Evolutionary conservation across 768 basidiomycete genomes (phyloP), one percentile per base, ranked within the genome.

Genomic region (Lyophyllum shimeji): DNA sequence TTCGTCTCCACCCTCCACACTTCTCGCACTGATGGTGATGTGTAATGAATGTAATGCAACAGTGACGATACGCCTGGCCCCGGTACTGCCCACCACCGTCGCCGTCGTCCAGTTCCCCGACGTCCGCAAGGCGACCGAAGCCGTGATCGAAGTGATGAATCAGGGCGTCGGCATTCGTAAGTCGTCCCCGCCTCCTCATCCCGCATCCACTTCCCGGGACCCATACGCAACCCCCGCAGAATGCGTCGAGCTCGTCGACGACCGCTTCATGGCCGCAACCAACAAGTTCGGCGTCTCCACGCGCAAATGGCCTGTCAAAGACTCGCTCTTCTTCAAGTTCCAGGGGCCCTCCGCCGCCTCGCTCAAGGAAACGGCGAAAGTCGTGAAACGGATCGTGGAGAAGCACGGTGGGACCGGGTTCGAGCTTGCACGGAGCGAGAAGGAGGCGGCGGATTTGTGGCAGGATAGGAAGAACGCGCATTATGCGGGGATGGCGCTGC

Each of bases 261-360:
- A 83, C 46, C 70, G 77, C 43, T 84, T 86, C 69, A 87, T 92
- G 81, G 69, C 74, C 31, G 80, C 86, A 5, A 77, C 79, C 37
- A 86, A 88, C 68, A 71, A 74, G 43, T 80, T 73, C 53, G 83
- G 82, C 61, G 76, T 72, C 58, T 85, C 81, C 25, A 67, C 68
- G 34, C 78, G 75, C 39, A 78, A 78, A 57, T 92, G 85, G 71
- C 80, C 81, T 0, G 83, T 80, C 51, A 74, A 73, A 24, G 90
- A 93, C 65, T 84, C 81, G 20, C 76, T 96, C 11, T 92, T 93
- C 74, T 89, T 96, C 80, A 93, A 94, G 68, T 85, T 96, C 68
- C 90, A 93, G 63, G 90, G 90, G 11, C 79, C 85, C 8, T 81
- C 85, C 1, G 72, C 75, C 0, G 71, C 77, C 1, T 79, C 85